phyloP scores from a whole-genome alignment of 1,284 basidiomycete species.

The Schizophyllum amplum region DNA sequence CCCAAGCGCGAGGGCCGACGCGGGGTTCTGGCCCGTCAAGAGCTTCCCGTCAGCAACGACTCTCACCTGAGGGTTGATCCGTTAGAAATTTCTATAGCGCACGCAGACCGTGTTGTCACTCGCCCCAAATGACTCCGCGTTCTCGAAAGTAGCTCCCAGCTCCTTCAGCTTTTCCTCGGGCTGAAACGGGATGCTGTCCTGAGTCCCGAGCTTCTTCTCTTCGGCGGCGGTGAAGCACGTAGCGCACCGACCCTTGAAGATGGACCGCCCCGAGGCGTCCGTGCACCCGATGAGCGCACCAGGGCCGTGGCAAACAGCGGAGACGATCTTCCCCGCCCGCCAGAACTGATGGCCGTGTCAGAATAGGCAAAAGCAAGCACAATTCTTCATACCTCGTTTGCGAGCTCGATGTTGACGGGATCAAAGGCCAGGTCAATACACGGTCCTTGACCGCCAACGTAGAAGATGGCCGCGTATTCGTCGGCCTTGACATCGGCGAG shows the following conservation, averaged over 20 bases:
- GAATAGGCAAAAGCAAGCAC: background rate
- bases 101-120: too few species aligned
- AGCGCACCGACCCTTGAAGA: slow-evolving; percentile 51
- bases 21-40: slow-evolving; percentile 26
- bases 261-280: slow-evolving; percentile 47
- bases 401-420: slow-evolving; percentile 48
- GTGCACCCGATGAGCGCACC: slow-evolving; percentile 38
- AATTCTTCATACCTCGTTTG: slow-evolving; percentile 36
- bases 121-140: slow-evolving; percentile 24
- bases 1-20: background rate
- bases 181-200: slow-evolving; percentile 57
- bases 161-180: slow-evolving; percentile 54
- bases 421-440: slow-evolving; percentile 61
- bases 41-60: slow-evolving; percentile 36
- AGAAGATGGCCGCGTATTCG: slow-evolving; percentile 72
- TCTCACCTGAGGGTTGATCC: slow-evolving; percentile 11
- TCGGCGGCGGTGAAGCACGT: slow-evolving; percentile 72
- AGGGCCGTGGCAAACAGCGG: slow-evolving; percentile 55
- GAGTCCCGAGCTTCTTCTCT: slow-evolving; percentile 33
- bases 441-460: slow-evolving; percentile 72
- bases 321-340: slow-evolving; percentile 33
- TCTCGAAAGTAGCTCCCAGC: slow-evolving; percentile 61
- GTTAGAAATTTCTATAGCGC: background rate
- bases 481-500: slow-evolving; percentile 48
- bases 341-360: slow-evolving; percentile 30